A percentile compares a stretch with the other conserved stretches of the same genome.
These are phyloP conservation scores for Parastagonospora nodorum DNA, from an alignment of 2,329 filamentous ascomycete genomes.

Conservation along the genomic window DNA sequence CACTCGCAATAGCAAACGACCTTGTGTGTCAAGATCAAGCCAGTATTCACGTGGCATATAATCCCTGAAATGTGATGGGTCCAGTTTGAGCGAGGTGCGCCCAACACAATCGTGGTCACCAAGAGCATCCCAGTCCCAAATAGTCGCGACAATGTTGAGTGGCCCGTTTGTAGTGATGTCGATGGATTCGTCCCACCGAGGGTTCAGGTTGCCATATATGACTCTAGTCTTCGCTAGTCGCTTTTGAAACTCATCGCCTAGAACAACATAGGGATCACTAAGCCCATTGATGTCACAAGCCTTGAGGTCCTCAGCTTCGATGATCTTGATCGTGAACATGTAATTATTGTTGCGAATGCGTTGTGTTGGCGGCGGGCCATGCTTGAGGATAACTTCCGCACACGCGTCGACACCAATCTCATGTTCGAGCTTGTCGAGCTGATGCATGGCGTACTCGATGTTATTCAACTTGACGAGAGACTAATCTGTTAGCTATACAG, in stretches of 20 bases:
- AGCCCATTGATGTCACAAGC: slow-evolving; percentile 94
- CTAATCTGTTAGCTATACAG: slow-evolving; percentile 51
- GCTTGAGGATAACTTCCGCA: slow-evolving; percentile 76
- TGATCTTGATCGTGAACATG: slow-evolving; percentile 98
- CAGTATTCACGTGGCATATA: slow-evolving; percentile 96
- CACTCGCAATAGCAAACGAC: slow-evolving; percentile 83
- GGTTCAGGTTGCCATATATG: slow-evolving; percentile 87
- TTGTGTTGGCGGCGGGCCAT: slow-evolving; percentile 73
- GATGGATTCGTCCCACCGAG: slow-evolving; percentile 95
- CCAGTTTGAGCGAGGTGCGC: slow-evolving; percentile 95
- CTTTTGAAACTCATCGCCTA: slow-evolving; percentile 97
- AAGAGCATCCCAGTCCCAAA: slow-evolving; percentile 98
- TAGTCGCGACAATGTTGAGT: slow-evolving; percentile 92
- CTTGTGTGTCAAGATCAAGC: slow-evolving; percentile 96
- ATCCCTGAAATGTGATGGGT: slow-evolving; percentile 95
- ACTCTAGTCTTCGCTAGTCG: slow-evolving; percentile 92
- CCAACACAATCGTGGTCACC: slow-evolving; percentile 98
- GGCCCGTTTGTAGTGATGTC: slow-evolving; percentile 93
- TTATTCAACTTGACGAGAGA: slow-evolving; percentile 98
- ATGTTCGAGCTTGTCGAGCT: slow-evolving; percentile 87
- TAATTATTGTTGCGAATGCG: slow-evolving; percentile 79
- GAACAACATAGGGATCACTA: slow-evolving; percentile 95
- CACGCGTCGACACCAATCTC: slow-evolving; percentile 91
- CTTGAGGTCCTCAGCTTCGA: slow-evolving; percentile 96
- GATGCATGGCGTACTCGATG: slow-evolving; percentile 90